A percentile compares a stretch with the other conserved stretches of the same genome.
Evolutionary conservation across 2,329 filamentous ascomycete genomes (phyloP).

Genomic region (Xylariaceae sp.): DNA sequence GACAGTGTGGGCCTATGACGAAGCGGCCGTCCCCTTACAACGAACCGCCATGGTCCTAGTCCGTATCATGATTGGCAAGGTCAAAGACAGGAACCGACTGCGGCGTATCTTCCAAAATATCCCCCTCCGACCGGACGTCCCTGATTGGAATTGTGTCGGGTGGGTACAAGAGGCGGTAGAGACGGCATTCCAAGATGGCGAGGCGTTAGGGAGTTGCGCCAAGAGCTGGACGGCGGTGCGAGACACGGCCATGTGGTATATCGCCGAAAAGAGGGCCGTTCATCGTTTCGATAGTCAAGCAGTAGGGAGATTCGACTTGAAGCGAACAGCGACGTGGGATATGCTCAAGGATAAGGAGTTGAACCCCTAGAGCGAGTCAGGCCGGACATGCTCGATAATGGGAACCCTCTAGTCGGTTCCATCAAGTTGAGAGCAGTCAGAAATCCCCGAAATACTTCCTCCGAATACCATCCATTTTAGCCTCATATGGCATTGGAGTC

Average conservation of each 20-base stretch:
- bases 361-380: not conserved
- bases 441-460: slow-evolving; percentile 18
- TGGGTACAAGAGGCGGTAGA: slow-evolving; percentile 40
- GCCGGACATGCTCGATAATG: too few relatives aligned
- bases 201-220: slow-evolving; percentile 31
- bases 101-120: slow-evolving; percentile 28
- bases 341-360: slow-evolving; percentile 27
- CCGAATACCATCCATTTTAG: slow-evolving; percentile 19
- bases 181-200: slow-evolving; percentile 26
- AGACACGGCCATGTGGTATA: slow-evolving; percentile 36
- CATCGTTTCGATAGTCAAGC: slow-evolving; percentile 36
- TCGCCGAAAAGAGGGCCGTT: slow-evolving; percentile 34
- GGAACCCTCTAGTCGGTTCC: too few relatives aligned
- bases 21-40: slow-evolving; percentile 12
- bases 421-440: not conserved
- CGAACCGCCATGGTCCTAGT: slow-evolving; percentile 19
- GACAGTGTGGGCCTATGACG: slow-evolving; percentile 24
- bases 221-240: slow-evolving; percentile 33
- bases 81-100: slow-evolving; percentile 28
- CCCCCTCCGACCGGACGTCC: slow-evolving; percentile 26
- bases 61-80: slow-evolving; percentile 30
- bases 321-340: slow-evolving; percentile 34
- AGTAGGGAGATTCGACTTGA: slow-evolving; percentile 27
- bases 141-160: slow-evolving; percentile 39
- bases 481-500: slow-evolving; percentile 13